A percentile compares a stretch with the other conserved stretches of the same genome.
Evolutionary conservation across 1,139 yeast species (phyloP).

Genomic region (Petasospora rhodanensis): DNA sequence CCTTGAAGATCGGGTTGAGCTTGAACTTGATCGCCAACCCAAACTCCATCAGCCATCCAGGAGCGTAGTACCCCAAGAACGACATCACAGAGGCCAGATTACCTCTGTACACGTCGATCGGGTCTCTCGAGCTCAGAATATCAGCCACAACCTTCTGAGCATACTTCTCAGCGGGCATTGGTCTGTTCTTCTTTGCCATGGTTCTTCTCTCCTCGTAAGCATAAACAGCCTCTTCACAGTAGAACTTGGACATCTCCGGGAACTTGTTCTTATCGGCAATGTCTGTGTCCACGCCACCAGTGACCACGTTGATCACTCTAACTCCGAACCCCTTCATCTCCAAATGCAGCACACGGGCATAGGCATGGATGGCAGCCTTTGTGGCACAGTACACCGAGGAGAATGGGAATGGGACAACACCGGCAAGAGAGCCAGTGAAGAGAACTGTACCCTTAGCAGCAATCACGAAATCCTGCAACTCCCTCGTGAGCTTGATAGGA

Average conservation of each 20-base stretch:
- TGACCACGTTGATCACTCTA: constrained; percentile 61
- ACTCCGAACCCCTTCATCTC: constrained; percentile 76
- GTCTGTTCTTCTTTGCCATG: constrained; percentile 58
- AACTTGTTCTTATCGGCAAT: constrained; percentile 53
- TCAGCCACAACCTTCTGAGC: constrained; percentile 54
- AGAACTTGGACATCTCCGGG: constrained; percentile 52
- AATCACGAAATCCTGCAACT: constrained; percentile 52
- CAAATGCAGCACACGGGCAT: constrained; percentile 55
- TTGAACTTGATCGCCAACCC: constrained; percentile 45
- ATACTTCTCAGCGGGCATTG: constrained; percentile 54
- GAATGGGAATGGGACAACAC: constrained; percentile 65
- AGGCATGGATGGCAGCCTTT: constrained; percentile 75
- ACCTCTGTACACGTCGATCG: constrained; percentile 55
- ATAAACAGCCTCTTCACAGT: constrained; percentile 45
- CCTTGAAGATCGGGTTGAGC: constrained; percentile 33
- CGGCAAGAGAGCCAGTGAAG: constrained; percentile 73
- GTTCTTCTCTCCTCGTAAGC: constrained; percentile 49
- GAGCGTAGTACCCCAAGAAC: constrained; percentile 34
- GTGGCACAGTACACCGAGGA: constrained; percentile 64
- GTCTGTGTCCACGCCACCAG: constrained; percentile 64
- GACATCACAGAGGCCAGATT: constrained; percentile 34
- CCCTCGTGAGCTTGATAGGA: constrained; percentile 56
- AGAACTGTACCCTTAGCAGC: constrained; percentile 67
- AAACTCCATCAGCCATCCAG: constrained; percentile 46
- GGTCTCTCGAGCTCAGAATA: constrained; percentile 34